Conservation (phyloP, 2,329 filamentous ascomycete genomes). For the Pseudocercospora macadamiae region DNA sequence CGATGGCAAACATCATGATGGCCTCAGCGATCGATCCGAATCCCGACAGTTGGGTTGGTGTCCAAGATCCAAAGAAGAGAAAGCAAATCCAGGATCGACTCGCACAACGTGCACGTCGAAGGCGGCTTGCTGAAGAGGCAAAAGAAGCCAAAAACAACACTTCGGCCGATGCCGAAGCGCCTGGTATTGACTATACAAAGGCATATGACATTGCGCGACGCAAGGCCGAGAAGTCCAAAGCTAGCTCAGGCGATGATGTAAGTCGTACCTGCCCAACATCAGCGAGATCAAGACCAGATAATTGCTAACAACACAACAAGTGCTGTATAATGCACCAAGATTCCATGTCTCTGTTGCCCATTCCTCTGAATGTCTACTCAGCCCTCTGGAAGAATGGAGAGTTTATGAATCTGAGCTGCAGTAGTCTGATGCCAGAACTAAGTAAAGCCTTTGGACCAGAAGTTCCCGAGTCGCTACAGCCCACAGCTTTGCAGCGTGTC, state of each 20-base stretch:
- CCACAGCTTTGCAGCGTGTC: slow-evolving; percentile 40
- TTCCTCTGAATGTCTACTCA: slow-evolving; percentile 31
- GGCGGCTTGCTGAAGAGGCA: slow-evolving; percentile 14
- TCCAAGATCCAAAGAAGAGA: slow-evolving; percentile 42
- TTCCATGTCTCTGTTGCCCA: slow-evolving; percentile 7
- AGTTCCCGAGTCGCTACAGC: slow-evolving; percentile 33
- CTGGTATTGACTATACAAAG: slow-evolving; percentile 11
- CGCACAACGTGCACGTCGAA: slow-evolving; percentile 44
- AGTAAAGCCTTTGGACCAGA: slow-evolving; percentile 29
- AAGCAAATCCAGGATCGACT: slow-evolving; percentile 47
- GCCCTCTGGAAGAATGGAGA: slow-evolving; percentile 40
- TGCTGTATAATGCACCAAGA: background rate
- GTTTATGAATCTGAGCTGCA: slow-evolving; percentile 38
- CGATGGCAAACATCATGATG: background rate
- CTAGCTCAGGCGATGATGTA: background rate
- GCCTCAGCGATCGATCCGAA: background rate
- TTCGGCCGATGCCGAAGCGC: background rate
- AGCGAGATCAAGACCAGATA: no score
- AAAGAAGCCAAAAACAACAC: background rate
- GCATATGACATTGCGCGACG: slow-evolving; percentile 2
- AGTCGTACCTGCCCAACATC: no score
- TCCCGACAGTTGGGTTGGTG: slow-evolving; percentile 35
- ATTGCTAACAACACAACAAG: no score
- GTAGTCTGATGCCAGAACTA: slow-evolving; percentile 28
- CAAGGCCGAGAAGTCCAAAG: slow-evolving; percentile 10